Conservation (phyloP, 73 alveolate species). For the Symbiodinium natans region DNA sequence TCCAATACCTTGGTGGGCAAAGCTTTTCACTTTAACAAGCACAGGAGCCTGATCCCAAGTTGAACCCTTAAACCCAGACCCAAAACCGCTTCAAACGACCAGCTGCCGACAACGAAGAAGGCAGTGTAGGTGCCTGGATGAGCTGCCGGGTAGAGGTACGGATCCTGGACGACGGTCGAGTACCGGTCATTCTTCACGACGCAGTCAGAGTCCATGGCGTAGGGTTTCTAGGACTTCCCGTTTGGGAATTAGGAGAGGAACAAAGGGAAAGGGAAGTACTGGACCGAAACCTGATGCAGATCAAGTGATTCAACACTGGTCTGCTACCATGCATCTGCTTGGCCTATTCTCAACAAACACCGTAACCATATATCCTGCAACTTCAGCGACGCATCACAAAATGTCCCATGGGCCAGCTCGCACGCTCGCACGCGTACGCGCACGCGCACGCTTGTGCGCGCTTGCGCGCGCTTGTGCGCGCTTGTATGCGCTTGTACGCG, state of each 20-base stretch:
- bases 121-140: neutral
- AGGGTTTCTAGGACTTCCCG: too few species aligned
- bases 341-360: too few species aligned
- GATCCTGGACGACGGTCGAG: neutral
- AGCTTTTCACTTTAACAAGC: neutral
- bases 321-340: too few species aligned
- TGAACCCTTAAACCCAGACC: neutral
- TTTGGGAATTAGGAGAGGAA: too few species aligned
- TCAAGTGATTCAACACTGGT: neutral
- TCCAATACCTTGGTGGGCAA: neutral
- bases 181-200: neutral
- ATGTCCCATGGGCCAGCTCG: too few species aligned
- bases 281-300: neutral
- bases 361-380: too few species aligned
- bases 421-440: too few species aligned
- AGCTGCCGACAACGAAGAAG: neutral
- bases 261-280: neutral
- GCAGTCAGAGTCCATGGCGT: neutral
- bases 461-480: neutral
- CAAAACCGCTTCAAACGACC: neutral
- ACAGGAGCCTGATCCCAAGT: neutral
- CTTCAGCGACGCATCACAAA: too few species aligned
- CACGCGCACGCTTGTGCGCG: too few species aligned
- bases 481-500: neutral
- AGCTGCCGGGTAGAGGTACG: neutral